Evolutionary conservation across 2,329 filamentous ascomycete genomes (phyloP).

Genomic region (Pseudomassariella vexata): DNA sequence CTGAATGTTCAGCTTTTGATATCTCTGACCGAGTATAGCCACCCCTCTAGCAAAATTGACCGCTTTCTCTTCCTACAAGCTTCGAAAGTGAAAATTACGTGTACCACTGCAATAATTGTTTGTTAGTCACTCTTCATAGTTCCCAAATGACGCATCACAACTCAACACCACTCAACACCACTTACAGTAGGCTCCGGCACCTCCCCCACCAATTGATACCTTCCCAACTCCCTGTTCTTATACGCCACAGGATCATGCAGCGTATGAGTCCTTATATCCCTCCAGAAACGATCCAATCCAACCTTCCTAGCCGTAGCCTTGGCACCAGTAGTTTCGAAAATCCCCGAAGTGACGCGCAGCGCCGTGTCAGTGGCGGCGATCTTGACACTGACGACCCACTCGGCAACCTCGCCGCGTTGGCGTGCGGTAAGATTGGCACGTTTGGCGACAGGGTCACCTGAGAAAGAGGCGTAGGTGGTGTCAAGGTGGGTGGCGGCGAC

Average conservation of each 20-base stretch:
- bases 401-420: constrained; percentile 54
- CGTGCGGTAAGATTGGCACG: constrained; percentile 40
- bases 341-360: constrained; percentile 50
- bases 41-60: too few species aligned
- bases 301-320: constrained; percentile 52
- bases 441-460: constrained; percentile 28
- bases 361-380: constrained; percentile 57
- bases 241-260: constrained; percentile 64
- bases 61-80: too few species aligned
- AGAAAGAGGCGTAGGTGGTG: constrained; percentile 37
- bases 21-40: too few species aligned
- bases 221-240: constrained; percentile 57
- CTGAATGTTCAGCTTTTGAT: too few species aligned
- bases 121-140: too few species aligned
- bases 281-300: constrained; percentile 60
- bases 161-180: too few species aligned
- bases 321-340: constrained; percentile 60
- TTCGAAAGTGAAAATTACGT: too few species aligned
- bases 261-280: constrained; percentile 60
- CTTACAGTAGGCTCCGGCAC: too few species aligned
- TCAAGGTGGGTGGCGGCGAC: constrained; percentile 44
- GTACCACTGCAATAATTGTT: too few species aligned
- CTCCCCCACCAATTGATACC: too few species aligned
- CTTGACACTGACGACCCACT: constrained; percentile 58
- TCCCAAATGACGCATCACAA: too few species aligned